These are phyloP conservation scores for Hyphopichia khmerensis DNA, from an alignment of 1,139 yeast genomes.

Conservation along the genomic window DNA sequence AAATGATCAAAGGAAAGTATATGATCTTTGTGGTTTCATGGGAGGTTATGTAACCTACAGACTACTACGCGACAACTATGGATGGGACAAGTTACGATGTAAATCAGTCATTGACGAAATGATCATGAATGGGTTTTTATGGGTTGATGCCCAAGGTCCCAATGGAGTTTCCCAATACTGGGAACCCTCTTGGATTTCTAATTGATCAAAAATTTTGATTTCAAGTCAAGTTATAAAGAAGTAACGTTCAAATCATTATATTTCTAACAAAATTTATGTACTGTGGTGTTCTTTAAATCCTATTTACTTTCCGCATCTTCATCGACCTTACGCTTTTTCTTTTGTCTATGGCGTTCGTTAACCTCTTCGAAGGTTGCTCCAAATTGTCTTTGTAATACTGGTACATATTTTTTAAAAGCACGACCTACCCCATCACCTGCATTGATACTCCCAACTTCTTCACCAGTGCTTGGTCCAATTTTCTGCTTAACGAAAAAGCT, in stretches of 20 bases:
- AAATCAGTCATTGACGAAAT: constrained; percentile 69
- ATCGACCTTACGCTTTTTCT: constrained; percentile 29
- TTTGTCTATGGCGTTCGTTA: constrained; percentile 59
- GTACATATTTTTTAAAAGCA: constrained; percentile 54
- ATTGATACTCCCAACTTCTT: constrained; percentile 43
- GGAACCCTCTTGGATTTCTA: constrained; percentile 51
- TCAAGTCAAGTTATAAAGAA: too few relatives aligned
- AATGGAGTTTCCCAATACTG: constrained; percentile 57
- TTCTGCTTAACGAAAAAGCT: constrained; percentile 14
- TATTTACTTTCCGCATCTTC: constrained; percentile 1
- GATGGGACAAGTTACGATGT: constrained; percentile 68
- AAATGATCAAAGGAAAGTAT: constrained; percentile 64
- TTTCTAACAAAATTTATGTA: too few relatives aligned
- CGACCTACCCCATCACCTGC: constrained; percentile 75
- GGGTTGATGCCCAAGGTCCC: constrained; percentile 70
- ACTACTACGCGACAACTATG: constrained; percentile 65
- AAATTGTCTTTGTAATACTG: constrained; percentile 56
- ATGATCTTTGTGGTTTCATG: constrained; percentile 69
- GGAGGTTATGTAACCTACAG: constrained; percentile 65
- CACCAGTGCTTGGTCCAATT: constrained; percentile 14
- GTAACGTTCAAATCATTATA: neutral
- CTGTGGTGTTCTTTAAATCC: too few relatives aligned
- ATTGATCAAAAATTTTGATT: too few relatives aligned
- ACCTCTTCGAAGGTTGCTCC: constrained; percentile 64
- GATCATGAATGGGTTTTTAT: constrained; percentile 75